phyloP scores from a whole-genome alignment of 352 stramenopile genomes.

The Phytopythium ostracodes region DNA sequence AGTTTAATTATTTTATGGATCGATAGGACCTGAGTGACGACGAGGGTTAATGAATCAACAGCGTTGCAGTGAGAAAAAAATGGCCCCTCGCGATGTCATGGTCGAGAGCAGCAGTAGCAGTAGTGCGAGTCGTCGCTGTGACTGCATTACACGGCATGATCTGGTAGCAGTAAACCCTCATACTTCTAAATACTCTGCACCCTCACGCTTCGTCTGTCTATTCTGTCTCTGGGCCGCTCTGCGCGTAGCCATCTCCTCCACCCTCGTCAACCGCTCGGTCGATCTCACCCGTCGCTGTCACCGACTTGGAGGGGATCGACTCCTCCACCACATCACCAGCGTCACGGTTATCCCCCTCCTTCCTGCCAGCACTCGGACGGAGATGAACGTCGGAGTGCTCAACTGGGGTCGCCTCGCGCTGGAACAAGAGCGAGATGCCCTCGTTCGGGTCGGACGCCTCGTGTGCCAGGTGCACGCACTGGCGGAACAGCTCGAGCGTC shows the following conservation, averaged over 20 bases:
- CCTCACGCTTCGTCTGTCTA: no score
- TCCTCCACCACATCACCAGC: background rate
- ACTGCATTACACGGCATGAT: no score
- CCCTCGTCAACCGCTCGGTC: no score
- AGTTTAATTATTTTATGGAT: slow-evolving; percentile 1
- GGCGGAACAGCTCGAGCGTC: slow-evolving; percentile 54
- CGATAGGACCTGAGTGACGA: background rate
- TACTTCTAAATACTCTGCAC: background rate
- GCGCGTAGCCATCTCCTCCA: background rate
- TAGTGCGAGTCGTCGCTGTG: no score
- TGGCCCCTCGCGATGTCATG: no score
- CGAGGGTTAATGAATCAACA: no score
- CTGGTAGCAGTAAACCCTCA: no score
- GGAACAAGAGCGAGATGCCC: slow-evolving; percentile 52
- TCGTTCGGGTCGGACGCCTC: slow-evolving; percentile 27
- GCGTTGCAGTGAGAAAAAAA: no score
- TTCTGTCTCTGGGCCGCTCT: background rate
- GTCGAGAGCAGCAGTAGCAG: no score
- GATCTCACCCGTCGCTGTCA: background rate
- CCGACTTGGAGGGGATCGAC: background rate
- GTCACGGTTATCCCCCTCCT: no score
- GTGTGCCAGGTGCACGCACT: slow-evolving; percentile 52
- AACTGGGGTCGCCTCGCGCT: slow-evolving; percentile 37
- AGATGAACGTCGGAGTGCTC: slow-evolving; percentile 36
- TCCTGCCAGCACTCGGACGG: background rate